Conservation (phyloP, 345 rosid genomes). For the Acer campestre region DNA sequence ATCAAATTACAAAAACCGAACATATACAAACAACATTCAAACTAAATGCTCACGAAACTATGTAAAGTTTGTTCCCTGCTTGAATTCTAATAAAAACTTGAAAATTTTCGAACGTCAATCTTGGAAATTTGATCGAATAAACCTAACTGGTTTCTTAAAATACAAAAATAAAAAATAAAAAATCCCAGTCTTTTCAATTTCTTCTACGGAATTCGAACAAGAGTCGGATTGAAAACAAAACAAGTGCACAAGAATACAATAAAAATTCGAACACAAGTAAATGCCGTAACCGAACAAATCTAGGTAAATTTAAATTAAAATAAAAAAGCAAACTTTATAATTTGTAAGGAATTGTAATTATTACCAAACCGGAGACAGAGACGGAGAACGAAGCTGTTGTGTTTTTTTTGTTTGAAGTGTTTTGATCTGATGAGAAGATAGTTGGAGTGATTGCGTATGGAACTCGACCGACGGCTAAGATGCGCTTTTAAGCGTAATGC, state of each 20-base stretch:
- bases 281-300: neutral
- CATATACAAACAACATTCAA: neutral
- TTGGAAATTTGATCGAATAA: neutral
- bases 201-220: neutral
- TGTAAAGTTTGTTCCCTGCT: neutral
- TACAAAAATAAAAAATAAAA: no score
- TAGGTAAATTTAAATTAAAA: neutral
- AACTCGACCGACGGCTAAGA: neutral
- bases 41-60: neutral
- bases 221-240: slow-evolving; percentile 1
- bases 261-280: neutral
- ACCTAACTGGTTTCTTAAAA: neutral
- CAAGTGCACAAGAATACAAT: neutral
- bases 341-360: neutral
- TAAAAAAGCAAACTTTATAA: neutral
- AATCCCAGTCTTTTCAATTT: neutral
- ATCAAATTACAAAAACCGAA: neutral
- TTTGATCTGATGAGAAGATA: slow-evolving; percentile 5
- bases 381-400: neutral
- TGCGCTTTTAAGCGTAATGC: neutral
- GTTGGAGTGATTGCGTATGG: neutral
- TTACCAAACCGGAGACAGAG: slow-evolving; percentile 10
- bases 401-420: neutral
- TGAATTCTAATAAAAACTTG: neutral
- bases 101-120: neutral